A percentile compares a stretch with the other conserved stretches of the same genome.
These are phyloP conservation scores for Aphanomyces stellatus DNA, from an alignment of 352 stramenopile species.

Conservation along the genomic window DNA sequence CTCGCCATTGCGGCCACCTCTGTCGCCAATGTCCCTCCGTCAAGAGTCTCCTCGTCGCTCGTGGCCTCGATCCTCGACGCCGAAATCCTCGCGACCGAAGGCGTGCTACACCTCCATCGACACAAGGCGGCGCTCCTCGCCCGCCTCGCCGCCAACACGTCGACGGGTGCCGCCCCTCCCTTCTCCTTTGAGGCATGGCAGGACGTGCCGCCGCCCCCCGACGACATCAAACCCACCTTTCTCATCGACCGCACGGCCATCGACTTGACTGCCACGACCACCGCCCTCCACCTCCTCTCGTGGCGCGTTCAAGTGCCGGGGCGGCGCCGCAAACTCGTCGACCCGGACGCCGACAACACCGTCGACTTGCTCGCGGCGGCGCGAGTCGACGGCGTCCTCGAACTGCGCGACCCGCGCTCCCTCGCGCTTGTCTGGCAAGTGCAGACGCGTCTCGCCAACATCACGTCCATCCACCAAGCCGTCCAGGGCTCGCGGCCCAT, in stretches of 20 bases:
- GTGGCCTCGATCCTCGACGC: constrained; percentile 5
- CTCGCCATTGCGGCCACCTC: no score
- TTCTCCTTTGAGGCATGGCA: not conserved
- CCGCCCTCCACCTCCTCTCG: not conserved
- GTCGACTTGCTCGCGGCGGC: not conserved
- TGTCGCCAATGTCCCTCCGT: no score
- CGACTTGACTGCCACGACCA: not conserved
- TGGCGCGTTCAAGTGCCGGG: not conserved
- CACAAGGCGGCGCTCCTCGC: not conserved
- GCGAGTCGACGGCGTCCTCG: not conserved
- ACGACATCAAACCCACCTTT: not conserved
- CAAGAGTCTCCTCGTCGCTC: no score
- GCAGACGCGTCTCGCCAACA: not conserved
- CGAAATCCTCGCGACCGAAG: not conserved
- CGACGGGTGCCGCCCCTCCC: no score
- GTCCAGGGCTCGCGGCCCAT: not conserved
- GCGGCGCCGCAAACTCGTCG: not conserved
- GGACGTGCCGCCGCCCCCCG: not conserved
- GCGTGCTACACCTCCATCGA: not conserved
- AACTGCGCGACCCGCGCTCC: not conserved
- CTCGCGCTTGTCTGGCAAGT: not conserved
- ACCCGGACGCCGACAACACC: not conserved
- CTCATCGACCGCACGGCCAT: not conserved
- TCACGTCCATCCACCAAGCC: not conserved
- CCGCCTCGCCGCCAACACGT: not conserved